phyloP scores from a whole-genome alignment of 371 early-diverging fungal genomes.

The Blakeslea trispora region DNA sequence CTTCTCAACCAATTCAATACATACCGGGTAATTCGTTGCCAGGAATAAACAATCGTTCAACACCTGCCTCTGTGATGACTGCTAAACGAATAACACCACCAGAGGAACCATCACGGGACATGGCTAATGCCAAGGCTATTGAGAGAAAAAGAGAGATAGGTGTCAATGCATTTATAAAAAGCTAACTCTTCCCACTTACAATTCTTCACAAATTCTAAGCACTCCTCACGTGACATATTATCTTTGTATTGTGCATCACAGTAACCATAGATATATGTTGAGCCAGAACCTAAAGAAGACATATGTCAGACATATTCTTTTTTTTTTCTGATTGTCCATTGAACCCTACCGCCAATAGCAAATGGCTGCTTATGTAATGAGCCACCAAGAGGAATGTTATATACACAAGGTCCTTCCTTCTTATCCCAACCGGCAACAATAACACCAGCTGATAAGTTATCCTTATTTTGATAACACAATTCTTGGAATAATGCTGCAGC shows the following conservation, averaged over 20 bases:
- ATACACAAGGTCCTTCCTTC: slow-evolving; percentile 90
- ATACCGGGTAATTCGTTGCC: slow-evolving; percentile 84
- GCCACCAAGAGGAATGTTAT: slow-evolving; percentile 95
- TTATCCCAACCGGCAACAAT: slow-evolving; percentile 99
- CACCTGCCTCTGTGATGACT: slow-evolving; percentile 90
- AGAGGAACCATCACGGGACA: slow-evolving; percentile 97
- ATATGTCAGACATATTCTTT: too few relatives aligned
- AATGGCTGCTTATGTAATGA: slow-evolving; percentile 91
- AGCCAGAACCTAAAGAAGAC: slow-evolving; percentile 82
- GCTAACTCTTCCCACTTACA: slow-evolving; percentile 53
- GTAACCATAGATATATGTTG: slow-evolving; percentile 98
- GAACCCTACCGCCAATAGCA: slow-evolving; percentile 93
- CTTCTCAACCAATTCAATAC: neutral
- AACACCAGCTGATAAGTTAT: slow-evolving; percentile 91
- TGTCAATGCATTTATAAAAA: neutral
- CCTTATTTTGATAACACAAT: slow-evolving; percentile 95
- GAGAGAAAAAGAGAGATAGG: too few relatives aligned
- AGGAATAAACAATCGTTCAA: slow-evolving; percentile 89
- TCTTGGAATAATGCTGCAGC: slow-evolving; percentile 95
- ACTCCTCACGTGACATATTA: slow-evolving; percentile 91
- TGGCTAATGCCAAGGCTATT: slow-evolving; percentile 92
- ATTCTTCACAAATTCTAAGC: slow-evolving; percentile 93
- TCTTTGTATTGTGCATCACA: slow-evolving; percentile 91
- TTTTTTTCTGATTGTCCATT: too few relatives aligned
- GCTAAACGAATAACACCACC: slow-evolving; percentile 99